These are phyloP conservation scores for Amphicarpaea edgeworthii DNA, from an alignment of 306 rosid species.

Conservation along the genomic window DNA sequence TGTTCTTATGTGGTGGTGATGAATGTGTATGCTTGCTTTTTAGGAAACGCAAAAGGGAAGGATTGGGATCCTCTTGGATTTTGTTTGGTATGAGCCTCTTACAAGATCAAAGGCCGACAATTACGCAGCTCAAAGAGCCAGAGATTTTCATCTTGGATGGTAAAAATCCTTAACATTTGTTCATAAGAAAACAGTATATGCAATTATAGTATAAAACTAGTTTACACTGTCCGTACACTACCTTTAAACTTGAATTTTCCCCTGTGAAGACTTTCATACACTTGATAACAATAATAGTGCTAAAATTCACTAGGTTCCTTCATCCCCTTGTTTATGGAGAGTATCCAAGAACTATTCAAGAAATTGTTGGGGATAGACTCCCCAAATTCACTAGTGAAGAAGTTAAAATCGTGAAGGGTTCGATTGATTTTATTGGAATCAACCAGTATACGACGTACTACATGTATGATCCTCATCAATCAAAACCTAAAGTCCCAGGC, in stretches of 20 bases:
- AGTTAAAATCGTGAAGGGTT: constrained; percentile 84
- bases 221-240: too few relatives aligned
- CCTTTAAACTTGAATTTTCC: too few relatives aligned
- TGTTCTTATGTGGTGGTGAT: constrained; percentile 23
- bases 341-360: constrained; percentile 86
- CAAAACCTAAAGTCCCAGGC: constrained; percentile 65
- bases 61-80: constrained; percentile 87
- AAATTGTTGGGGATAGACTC: constrained; percentile 78
- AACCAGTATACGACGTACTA: constrained; percentile 85
- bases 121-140: constrained; percentile 94
- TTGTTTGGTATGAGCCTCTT: constrained; percentile 94
- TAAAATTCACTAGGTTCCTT: constrained; percentile 69
- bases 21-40: constrained; percentile 34
- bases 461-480: constrained; percentile 63
- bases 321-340: constrained; percentile 92
- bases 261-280: not conserved
- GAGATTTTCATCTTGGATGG: constrained; percentile 97
- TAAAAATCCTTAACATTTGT: constrained; percentile 45
- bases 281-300: not conserved
- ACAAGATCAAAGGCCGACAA: constrained; percentile 86
- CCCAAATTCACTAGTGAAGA: constrained; percentile 86
- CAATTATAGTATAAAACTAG: too few relatives aligned
- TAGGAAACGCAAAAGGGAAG: constrained; percentile 82
- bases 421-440: constrained; percentile 81
- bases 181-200: too few relatives aligned